phyloP scores from a whole-genome alignment of 1,284 basidiomycete species.

The Ceratobasidium sp. region DNA sequence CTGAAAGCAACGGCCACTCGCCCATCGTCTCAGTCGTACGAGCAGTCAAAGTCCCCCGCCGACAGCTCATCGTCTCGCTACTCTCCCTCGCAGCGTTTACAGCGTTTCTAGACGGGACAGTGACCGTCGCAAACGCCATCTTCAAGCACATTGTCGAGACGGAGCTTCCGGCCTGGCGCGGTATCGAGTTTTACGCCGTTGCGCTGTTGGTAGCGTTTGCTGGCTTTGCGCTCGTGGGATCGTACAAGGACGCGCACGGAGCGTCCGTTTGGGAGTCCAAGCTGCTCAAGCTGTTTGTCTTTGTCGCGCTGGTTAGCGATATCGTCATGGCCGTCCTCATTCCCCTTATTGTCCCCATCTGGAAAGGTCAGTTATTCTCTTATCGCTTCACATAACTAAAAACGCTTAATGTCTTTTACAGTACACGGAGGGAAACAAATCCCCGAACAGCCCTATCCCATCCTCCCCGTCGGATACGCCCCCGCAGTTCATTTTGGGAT shows the following conservation, averaged over 20 bases:
- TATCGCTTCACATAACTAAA: too few species aligned
- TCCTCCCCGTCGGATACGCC: constrained; percentile 57
- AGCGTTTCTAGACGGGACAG: constrained; percentile 57
- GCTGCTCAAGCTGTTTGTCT: constrained; percentile 68
- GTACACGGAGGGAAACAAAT: constrained; percentile 37
- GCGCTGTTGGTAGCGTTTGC: constrained; percentile 73
- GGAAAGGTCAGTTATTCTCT: constrained; percentile 65
- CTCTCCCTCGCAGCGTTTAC: constrained; percentile 65
- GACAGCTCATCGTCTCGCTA: constrained; percentile 75
- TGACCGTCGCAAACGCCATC: constrained; percentile 74
- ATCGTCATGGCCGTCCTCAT: constrained; percentile 70
- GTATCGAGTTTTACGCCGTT: constrained; percentile 66
- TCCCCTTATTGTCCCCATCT: constrained; percentile 61
- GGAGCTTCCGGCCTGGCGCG: constrained; percentile 62
- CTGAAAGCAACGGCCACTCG: constrained; percentile 23
- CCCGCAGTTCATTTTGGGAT: constrained; percentile 72
- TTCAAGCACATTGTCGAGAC: constrained; percentile 72
- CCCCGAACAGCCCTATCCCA: constrained; percentile 56
- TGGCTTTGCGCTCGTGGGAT: constrained; percentile 75
- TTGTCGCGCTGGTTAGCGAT: constrained; percentile 69
- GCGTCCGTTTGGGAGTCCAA: constrained; percentile 76
- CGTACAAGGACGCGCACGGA: constrained; percentile 80
- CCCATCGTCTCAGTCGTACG: constrained; percentile 27
- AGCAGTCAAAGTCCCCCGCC: constrained; percentile 66
- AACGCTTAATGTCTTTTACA: too few species aligned